phyloP scores from a whole-genome alignment of 164 flowering plant species.

The Cinnamomum chago region DNA sequence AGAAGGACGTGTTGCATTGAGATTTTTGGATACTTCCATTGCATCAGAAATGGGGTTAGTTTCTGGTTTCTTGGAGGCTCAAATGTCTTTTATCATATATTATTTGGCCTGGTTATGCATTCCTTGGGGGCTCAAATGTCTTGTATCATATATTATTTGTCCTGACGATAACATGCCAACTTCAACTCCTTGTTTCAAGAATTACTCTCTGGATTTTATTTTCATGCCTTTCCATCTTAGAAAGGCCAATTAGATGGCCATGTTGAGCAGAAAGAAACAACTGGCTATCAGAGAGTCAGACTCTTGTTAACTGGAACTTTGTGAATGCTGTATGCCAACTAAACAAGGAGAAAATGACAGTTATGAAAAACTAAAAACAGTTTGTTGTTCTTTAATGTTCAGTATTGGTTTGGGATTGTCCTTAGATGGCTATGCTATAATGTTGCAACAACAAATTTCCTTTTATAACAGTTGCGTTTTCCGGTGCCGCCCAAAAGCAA shows the following conservation, averaged over 20 bases:
- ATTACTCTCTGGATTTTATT: not conserved
- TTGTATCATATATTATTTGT: not conserved
- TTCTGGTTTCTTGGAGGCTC: not conserved
- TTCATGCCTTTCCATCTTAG: not conserved
- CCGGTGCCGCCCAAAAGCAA: conserved; percentile 70
- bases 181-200: not conserved
- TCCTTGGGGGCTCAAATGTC: not conserved
- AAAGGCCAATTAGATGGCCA: not conserved
- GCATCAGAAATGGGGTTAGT: conserved; percentile 51
- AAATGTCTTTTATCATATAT: not conserved
- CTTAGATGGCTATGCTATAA: not conserved
- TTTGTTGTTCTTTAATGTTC: not conserved
- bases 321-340: not conserved
- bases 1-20: conserved; percentile 72
- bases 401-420: conserved; percentile 4
- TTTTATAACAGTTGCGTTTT: conserved; percentile 55
- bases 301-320: not conserved
- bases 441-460: not conserved
- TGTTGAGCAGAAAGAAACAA: not conserved
- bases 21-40: conserved; percentile 30
- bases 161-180: not conserved
- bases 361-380: too few species aligned
- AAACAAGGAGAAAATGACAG: not conserved
- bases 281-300: not conserved
- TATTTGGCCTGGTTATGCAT: not conserved